Evolutionary conservation across 2,329 filamentous ascomycete genomes (phyloP).

Genomic region (Calycina herbarum): DNA sequence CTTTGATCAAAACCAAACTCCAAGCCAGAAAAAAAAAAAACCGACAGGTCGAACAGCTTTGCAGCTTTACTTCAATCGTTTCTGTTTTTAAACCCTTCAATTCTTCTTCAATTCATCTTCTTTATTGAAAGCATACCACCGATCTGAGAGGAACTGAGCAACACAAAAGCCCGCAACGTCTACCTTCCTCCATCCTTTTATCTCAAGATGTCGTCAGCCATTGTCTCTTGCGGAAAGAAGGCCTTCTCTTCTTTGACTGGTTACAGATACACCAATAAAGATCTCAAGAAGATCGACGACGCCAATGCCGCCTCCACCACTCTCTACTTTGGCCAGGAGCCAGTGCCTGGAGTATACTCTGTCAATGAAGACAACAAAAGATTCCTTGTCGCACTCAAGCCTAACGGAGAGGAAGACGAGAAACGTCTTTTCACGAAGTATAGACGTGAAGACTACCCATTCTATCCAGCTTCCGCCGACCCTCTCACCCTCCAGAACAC

Average conservation of each 20-base stretch:
- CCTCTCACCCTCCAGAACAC: not conserved
- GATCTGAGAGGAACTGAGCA: too few species aligned
- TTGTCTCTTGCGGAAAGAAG: not conserved
- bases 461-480: not conserved
- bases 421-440: slow-evolving; percentile 18
- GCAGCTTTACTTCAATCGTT: not conserved
- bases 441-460: not conserved
- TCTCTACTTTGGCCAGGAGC: slow-evolving; percentile 17
- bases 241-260: not conserved
- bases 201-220: not conserved
- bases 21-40: not conserved
- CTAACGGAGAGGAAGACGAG: slow-evolving; percentile 13
- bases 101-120: not conserved
- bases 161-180: too few species aligned
- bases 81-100: not conserved
- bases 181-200: not conserved
- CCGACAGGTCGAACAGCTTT: not conserved
- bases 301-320: not conserved
- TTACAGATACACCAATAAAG: not conserved
- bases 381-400: slow-evolving; percentile 22
- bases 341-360: slow-evolving; percentile 26
- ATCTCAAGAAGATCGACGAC: slow-evolving; percentile 6
- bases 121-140: not conserved
- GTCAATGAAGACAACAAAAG: slow-evolving; percentile 12
- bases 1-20: not conserved